Base-by-base conservation (phyloP, 768 basidiomycete genomes). In the Boletus rufocinnamomeus region DNA sequence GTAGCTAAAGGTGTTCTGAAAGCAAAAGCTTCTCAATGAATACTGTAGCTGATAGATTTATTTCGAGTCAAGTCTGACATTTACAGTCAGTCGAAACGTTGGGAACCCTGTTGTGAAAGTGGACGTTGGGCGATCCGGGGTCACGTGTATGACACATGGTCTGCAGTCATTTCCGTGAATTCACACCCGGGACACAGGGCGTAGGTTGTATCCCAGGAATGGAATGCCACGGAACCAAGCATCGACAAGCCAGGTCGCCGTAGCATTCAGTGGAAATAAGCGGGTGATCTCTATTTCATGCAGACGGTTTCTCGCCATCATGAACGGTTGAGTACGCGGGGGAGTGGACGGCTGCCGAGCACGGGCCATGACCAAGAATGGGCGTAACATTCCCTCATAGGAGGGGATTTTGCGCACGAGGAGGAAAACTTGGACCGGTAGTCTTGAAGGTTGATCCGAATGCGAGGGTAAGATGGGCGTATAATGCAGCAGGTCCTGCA, bases 131-230 rank as follows among this genome's bases (percentile, higher is more conserved):
- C 25, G 50, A 52, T 46, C 17, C 16, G 2, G 55, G 4, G 43
- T 61, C 59, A 59, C 56, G 56, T 63, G 58, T 19, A 35, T 1
- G 7, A 32, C 28, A 27, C 62, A 55, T 57, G 51, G n/a, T 27
- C 45, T 37, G 35, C 56, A 37, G 53, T 69, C 70, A 71, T 72
- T 62, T 71, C 69, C 68, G 70, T 60, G 48, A 50, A 61, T 49
- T 40, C 38, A 55, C 25, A 41, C 38, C 2, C 2, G 38, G 23
- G 53, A 55, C 48, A 48, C 53, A 56, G 47, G 55, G 44, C n/a
- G 38, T 43, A 38, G 2, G 32, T 25, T 53, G 32, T 25, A 47
- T 43, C 28, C 47, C 35, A 47, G 34, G 13, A 50, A 47, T 46
- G 57, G 51, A 44, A 49, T 23, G 30, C 45, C 57, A 23, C 35